Conservation (phyloP, 306 rosid genomes). For the Senna siamea region DNA sequence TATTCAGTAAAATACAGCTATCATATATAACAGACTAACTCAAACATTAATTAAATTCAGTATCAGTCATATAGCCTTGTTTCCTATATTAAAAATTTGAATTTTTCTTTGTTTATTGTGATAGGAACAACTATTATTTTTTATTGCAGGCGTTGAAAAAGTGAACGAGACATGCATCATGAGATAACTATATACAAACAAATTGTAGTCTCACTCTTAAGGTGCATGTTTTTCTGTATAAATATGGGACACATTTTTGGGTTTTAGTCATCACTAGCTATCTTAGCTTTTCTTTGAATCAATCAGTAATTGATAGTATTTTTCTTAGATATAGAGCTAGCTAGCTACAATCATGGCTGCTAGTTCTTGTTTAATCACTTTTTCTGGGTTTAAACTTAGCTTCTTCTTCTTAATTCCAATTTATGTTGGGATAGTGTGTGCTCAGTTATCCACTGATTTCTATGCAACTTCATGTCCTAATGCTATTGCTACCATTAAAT, state of each 20-base stretch:
- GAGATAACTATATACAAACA: neutral
- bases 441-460: constrained; percentile 56
- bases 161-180: neutral
- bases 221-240: neutral
- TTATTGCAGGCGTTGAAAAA: neutral
- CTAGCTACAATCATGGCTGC: no score
- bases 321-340: no score
- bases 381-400: neutral
- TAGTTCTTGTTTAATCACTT: neutral
- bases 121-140: no score
- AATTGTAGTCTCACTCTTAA: neutral
- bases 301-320: no score
- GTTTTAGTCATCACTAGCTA: no score
- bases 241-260: neutral
- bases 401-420: constrained; percentile 22
- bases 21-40: no score
- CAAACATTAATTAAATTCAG: neutral
- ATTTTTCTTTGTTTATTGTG: neutral
- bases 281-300: no score
- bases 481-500: constrained; percentile 56
- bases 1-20: no score
- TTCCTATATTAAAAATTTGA: neutral
- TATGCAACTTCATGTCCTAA: constrained; percentile 56
- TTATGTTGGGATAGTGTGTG: constrained; percentile 38
- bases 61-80: neutral